phyloP scores from a whole-genome alignment of 495 filamentous ascomycete genomes.

The Tuber magnatum region DNA sequence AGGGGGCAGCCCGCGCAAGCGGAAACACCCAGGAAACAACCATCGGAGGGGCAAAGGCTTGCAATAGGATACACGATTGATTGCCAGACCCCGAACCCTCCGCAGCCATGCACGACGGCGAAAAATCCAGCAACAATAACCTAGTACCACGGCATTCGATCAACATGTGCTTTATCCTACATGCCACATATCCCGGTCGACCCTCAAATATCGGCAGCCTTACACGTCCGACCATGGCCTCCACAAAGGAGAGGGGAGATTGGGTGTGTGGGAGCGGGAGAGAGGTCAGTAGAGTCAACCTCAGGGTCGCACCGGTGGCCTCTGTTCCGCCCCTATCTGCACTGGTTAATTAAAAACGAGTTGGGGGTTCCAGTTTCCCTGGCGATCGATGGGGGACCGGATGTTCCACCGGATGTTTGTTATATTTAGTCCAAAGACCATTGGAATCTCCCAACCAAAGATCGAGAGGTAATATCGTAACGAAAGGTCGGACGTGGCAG shows the following conservation, averaged over 20 bases:
- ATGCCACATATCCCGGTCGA: background rate
- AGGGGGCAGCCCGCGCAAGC: background rate
- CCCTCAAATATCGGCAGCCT: background rate
- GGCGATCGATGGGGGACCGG: background rate
- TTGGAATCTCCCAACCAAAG: background rate
- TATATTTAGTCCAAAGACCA: background rate
- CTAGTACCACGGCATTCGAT: background rate
- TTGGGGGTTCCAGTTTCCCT: background rate
- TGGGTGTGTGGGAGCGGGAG: background rate
- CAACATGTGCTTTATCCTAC: background rate
- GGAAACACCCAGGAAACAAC: conserved; percentile 2
- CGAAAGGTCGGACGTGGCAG: background rate
- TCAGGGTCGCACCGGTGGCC: background rate
- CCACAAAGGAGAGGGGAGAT: background rate
- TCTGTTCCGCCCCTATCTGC: background rate
- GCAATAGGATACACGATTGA: background rate
- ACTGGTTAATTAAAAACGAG: background rate
- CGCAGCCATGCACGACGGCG: background rate
- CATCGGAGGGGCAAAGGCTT: background rate
- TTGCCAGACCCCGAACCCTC: background rate
- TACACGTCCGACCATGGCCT: background rate
- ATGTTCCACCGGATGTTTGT: background rate
- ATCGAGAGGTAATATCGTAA: background rate
- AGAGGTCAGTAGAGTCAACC: background rate
- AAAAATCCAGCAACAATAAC: background rate